These are phyloP conservation scores for Kitagawia praeruptora DNA, from an alignment of 129 eudicot genomes.

Conservation along the genomic window DNA sequence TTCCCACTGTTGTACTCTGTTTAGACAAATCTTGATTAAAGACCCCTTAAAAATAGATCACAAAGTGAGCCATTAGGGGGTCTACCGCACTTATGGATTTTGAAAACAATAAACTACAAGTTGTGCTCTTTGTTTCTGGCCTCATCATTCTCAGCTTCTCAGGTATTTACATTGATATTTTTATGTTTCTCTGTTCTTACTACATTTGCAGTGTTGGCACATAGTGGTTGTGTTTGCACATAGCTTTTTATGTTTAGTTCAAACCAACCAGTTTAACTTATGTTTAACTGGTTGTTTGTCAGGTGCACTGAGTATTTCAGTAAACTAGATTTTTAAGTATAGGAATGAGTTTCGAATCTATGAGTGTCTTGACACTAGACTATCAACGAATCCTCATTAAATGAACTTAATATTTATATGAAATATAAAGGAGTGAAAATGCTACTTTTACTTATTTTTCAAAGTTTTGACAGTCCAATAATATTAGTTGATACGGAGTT, in stretches of 20 bases:
- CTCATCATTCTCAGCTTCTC: conserved; percentile 47
- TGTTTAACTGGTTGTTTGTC: background rate
- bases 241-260: background rate
- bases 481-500: background rate
- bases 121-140: conserved; percentile 41
- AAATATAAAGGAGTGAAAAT: background rate
- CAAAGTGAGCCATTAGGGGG: background rate
- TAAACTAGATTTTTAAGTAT: too few species aligned
- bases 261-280: background rate
- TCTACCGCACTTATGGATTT: conserved; percentile 22
- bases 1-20: background rate
- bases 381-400: background rate
- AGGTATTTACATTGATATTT: conserved; percentile 26
- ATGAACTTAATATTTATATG: too few species aligned
- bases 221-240: conserved; percentile 6
- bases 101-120: conserved; percentile 44
- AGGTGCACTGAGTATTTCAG: background rate
- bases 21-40: background rate
- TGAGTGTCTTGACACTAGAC: background rate
- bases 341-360: too few species aligned
- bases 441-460: background rate
- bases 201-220: background rate
- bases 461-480: too few species aligned
- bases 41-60: conserved; percentile 4
- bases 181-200: background rate